phyloP scores from a whole-genome alignment of 805 yeast species.

The Myxozyma geophila region DNA sequence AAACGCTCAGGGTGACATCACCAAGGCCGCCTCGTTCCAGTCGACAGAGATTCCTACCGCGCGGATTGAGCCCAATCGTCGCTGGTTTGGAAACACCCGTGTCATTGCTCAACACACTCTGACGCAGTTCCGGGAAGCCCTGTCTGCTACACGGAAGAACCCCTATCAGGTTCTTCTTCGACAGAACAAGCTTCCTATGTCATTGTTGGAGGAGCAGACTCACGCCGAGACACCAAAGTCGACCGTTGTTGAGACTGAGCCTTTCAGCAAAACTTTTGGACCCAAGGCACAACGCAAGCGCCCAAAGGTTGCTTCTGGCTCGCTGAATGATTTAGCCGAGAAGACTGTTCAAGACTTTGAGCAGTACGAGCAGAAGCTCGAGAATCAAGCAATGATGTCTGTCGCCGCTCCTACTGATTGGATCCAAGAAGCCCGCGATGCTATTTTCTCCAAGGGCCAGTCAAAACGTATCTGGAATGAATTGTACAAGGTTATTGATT shows the following conservation, averaged over 20 bases:
- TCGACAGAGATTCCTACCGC: constrained; percentile 87
- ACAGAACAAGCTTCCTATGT: constrained; percentile 94
- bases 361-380: constrained; percentile 72
- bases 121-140: constrained; percentile 89
- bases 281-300: constrained; percentile 88
- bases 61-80: constrained; percentile 91
- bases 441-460: constrained; percentile 95
- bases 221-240: constrained; percentile 75
- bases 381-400: constrained; percentile 52
- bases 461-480: constrained; percentile 99
- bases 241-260: constrained; percentile 85
- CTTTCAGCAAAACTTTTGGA: constrained; percentile 81
- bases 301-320: constrained; percentile 77
- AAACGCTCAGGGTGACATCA: constrained; percentile 84
- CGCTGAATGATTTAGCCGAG: constrained; percentile 76
- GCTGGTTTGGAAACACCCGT: constrained; percentile 98
- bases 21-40: constrained; percentile 86
- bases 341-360: constrained; percentile 61
- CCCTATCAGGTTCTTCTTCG: constrained; percentile 83
- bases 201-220: constrained; percentile 78
- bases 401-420: constrained; percentile 82
- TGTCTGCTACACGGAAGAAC: constrained; percentile 83
- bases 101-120: constrained; percentile 97
- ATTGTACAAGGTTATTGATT: constrained; percentile 92
- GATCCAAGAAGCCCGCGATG: constrained; percentile 90